Evolutionary conservation across 441 rosid genomes (phyloP).

Genomic region (Oxalis stricta): DNA sequence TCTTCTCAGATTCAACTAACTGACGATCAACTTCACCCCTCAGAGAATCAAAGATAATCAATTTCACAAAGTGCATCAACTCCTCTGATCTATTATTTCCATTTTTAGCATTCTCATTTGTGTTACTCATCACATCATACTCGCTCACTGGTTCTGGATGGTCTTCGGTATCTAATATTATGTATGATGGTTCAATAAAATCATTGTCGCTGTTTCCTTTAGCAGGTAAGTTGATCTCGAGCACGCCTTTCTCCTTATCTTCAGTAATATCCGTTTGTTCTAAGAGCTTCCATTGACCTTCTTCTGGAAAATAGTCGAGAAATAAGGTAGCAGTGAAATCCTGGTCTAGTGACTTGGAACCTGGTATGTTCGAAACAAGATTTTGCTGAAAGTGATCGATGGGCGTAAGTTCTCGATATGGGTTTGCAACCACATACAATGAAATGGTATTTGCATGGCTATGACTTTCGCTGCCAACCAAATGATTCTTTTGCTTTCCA

Average conservation of each 20-base stretch:
- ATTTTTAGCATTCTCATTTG: constrained; percentile 19
- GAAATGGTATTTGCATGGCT: constrained; percentile 27
- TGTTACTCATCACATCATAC: constrained; percentile 16
- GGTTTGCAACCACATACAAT: constrained; percentile 18
- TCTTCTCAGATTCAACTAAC: constrained; percentile 43
- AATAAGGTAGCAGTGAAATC: constrained; percentile 62
- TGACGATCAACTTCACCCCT: constrained; percentile 67
- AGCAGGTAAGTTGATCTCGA: constrained; percentile 14
- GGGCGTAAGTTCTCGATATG: constrained; percentile 17
- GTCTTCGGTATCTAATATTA: constrained; percentile 44
- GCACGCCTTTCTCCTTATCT: constrained; percentile 16
- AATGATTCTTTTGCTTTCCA: no score
- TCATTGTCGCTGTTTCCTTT: constrained; percentile 21
- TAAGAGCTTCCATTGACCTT: constrained; percentile 83
- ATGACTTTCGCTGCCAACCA: constrained; percentile 7
- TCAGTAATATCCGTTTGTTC: constrained; percentile 40
- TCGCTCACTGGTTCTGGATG: constrained; percentile 28
- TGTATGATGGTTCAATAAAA: constrained; percentile 60
- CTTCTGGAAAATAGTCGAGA: constrained; percentile 88
- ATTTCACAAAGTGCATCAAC: constrained; percentile 41
- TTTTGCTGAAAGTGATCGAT: constrained; percentile 25
- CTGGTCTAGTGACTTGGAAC: constrained; percentile 43
- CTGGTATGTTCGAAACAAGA: constrained; percentile 37
- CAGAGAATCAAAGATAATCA: constrained; percentile 51
- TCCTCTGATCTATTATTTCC: constrained; percentile 24